Base-by-base conservation (phyloP, 345 rosid species). In the Aethionema arabicum region DNA sequence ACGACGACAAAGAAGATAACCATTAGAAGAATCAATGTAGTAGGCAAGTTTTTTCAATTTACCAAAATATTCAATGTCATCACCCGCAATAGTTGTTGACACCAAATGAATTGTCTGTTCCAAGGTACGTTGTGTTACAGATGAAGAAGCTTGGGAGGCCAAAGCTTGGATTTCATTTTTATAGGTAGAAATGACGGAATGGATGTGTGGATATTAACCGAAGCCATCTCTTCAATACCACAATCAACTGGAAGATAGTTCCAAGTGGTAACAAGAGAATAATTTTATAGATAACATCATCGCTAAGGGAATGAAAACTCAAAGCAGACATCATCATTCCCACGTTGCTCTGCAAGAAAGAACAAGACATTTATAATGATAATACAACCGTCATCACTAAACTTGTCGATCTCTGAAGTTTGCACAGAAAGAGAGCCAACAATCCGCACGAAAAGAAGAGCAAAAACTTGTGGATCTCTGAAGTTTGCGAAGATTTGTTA, bases 211-310 rank as follows among this genome's bases (percentile, higher is more conserved):
- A 75, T 7, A 82, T 79, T 12, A 81, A 66, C 63, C 44, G 64
- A 59, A 85, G 84, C 91, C 87, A 82, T 37, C 81, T 68, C 76
- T 82, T 85, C 3, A 87, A 78, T 6, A 82, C 85, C 33, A 72
- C 32, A 50, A 82, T 71, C 32, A 75, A 53, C 67, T 72, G n/a
- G 69, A 72, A 65, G 49, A 79, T 52, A 4, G 71, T 54, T 35
- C 76, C 84, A 0, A 87, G 87, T 27, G 91, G 85, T 32, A 85
- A 55, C 6, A 72, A 69, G 16, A 75, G 68, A 51, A 82, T 77
- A 51, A 82, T 77, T 61, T n/a, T n/a, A 51, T 72, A 73, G 27
- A 85, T 45, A 46, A 80, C 57, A 66, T 85, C 91, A 41, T 74
- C 80, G 40, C 32, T 75, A 21, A 75, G 83, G 66, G 74, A 80